A percentile compares a stretch with the other conserved stretches of the same genome.
Evolutionary conservation across 2,329 filamentous ascomycete species (phyloP).

Genomic region (Nakataea oryzae): DNA sequence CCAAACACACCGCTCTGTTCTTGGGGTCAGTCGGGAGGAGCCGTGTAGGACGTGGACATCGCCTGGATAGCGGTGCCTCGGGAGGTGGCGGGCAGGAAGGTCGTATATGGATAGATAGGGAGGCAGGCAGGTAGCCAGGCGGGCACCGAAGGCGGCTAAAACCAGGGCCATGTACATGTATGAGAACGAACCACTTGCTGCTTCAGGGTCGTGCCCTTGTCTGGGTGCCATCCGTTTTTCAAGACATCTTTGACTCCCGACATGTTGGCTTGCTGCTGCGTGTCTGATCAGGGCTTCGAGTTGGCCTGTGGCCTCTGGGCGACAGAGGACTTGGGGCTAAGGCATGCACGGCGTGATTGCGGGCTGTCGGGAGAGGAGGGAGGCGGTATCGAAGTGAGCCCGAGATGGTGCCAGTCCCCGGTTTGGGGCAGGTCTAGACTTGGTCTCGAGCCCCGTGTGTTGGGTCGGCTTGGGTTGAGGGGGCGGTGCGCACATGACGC

Average conservation of each 20-base stretch:
- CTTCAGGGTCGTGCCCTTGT: conserved; percentile 31
- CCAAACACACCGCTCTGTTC: conserved; percentile 34
- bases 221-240: conserved; percentile 43
- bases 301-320: not conserved
- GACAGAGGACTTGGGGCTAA: not conserved
- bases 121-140: too few relatives aligned
- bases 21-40: conserved; percentile 4
- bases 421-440: not conserved
- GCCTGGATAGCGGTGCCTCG: too few relatives aligned
- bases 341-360: not conserved
- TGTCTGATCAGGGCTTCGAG: not conserved
- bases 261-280: not conserved
- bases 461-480: not conserved
- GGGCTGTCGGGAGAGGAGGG: not conserved
- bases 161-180: not conserved
- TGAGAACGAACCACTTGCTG: conserved; percentile 32
- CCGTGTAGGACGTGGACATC: too few relatives aligned
- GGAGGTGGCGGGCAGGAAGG: not conserved
- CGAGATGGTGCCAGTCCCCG: not conserved
- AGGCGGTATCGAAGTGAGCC: not conserved
- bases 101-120: not conserved
- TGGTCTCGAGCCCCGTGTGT: not conserved
- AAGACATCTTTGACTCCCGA: conserved; percentile 25
- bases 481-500: not conserved
- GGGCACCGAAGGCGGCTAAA: not conserved